Evolutionary conservation across 2,329 filamentous ascomycete genomes (phyloP), one percentile per base, ranked within the genome.

Genomic region (Beauveria bassiana): DNA sequence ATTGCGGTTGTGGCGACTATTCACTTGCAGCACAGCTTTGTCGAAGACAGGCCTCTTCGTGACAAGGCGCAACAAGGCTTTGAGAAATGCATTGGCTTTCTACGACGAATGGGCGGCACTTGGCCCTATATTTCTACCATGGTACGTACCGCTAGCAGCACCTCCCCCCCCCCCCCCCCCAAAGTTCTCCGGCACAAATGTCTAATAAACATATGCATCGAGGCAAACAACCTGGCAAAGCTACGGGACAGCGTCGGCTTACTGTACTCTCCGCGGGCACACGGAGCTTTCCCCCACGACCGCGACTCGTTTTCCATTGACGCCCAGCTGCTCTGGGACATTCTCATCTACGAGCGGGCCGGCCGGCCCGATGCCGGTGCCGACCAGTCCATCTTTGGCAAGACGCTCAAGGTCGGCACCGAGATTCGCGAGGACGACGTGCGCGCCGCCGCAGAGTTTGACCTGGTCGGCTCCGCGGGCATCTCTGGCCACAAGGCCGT

Each of bases 1-100:
- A 79, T 78, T 3, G 79, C 78, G 0, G 77, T 82, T 2, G 77
- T 81, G 3, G 80, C 80, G 1, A 83, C 80, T 2, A 82, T 83
- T 42, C 80, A 80, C 64, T 66, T 83, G 2, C 80, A 83, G 64
- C 76, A 82, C 40, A 81, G 79, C 63, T 82, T 81, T 59, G 77
- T 79, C 2, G 51, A 68, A 20, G 68, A 71, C 40, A 28, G 40
- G 2, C 7, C 56, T 1, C 62, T 71, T 1, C 52, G 66, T 1
- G 62, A 66, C 3, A 70, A 68, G 34, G 67, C 70, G 1, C 64
- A 69, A 10, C 26, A 64, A 1, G 69, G 68, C 0, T 70, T 69
- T 34, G 68, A 71, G 1, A 71, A 68, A 20, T 71, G 70, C 38
- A 63, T 71, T 38, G 51, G 55, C 3, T 71, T 70, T 52, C 31